Evolutionary conservation across 2,329 filamentous ascomycete species (phyloP).

Genomic region (Chrysoporthe deuterocubensis): DNA sequence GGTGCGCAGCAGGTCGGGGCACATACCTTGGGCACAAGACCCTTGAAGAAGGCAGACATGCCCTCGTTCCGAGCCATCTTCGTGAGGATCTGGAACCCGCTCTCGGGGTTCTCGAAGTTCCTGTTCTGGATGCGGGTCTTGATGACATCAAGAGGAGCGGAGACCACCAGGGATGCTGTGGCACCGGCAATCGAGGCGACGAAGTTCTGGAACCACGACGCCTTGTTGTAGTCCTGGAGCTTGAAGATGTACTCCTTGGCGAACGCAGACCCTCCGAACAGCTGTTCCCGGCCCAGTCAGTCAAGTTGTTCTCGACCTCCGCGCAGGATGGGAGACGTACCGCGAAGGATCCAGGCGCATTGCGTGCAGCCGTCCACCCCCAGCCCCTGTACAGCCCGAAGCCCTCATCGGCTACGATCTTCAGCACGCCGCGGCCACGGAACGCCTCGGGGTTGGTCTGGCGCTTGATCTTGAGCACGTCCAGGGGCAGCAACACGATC

Average conservation of each 20-base stretch:
- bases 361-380: constrained; percentile 96
- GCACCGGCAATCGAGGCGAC: constrained; percentile 94
- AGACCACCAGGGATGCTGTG: constrained; percentile 91
- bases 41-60: constrained; percentile 91
- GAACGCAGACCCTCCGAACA: constrained; percentile 96
- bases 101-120: constrained; percentile 98
- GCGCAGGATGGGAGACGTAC: constrained; percentile 54
- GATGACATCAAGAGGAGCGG: constrained; percentile 95
- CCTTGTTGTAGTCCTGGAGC: constrained; percentile 93
- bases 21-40: constrained; percentile 82
- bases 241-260: constrained; percentile 95
- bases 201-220: constrained; percentile 95
- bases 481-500: constrained; percentile 90
- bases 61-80: constrained; percentile 96
- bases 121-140: constrained; percentile 98
- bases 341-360: constrained; percentile 95
- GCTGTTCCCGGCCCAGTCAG: constrained; percentile 49
- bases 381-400: constrained; percentile 95
- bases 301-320: not conserved
- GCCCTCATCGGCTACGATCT: constrained; percentile 90
- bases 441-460: constrained; percentile 99
- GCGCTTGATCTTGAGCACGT: constrained; percentile 99
- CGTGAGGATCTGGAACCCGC: constrained; percentile 85
- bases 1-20: no score
- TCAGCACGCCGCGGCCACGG: constrained; percentile 86